Evolutionary conservation across 805 yeast genomes (phyloP), one percentile per base, ranked within the genome.

Genomic region (Grigorovia transvaalensis): DNA sequence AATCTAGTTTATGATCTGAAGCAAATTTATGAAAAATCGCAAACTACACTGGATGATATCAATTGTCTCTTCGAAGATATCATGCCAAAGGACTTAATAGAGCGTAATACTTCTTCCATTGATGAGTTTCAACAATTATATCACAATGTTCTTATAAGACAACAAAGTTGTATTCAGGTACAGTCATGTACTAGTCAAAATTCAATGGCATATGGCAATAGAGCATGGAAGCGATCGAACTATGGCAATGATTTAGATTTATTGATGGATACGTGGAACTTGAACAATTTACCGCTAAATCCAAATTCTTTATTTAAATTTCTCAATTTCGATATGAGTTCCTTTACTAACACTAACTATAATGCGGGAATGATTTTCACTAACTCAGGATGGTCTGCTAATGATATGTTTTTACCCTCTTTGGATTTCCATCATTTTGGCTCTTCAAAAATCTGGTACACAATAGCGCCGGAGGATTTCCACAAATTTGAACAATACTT

Each of bases 1-100:
- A 74, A 84, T 0, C 75, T 84, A 0, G 57, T 76, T 7, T 80
- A 79, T 66, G 77, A 76, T 33, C 65, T 84, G 53, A 70, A 76
- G 40, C 84, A 82, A 57, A 82, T 78, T 59, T 75, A 75, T 64
- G 84, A 80, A 48, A 79, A 78, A 54, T 80, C 81, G 52, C 61
- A 71, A 52, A 69, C 69, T 59, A 70, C 75, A 65, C 33, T 54
- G 69, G 69, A 62, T 68, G 69, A 53, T 7, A 52, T 59, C 15
- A 44, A 45, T 30, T 13, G 38, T 5, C 43, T 30, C 17, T 45
- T 54, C 33, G 30, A 41, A 13, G 19, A 33, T 1, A n/a, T 50
- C 30, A 55, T 60, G 33, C 54, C 61, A 11, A 53, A 55, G 6
- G 62, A 57, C 44, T 53, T 68, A 4, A 53, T 20, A 9, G 5